Conservation (phyloP, 179 eudicot genomes). For the Actinidia arguta region DNA sequence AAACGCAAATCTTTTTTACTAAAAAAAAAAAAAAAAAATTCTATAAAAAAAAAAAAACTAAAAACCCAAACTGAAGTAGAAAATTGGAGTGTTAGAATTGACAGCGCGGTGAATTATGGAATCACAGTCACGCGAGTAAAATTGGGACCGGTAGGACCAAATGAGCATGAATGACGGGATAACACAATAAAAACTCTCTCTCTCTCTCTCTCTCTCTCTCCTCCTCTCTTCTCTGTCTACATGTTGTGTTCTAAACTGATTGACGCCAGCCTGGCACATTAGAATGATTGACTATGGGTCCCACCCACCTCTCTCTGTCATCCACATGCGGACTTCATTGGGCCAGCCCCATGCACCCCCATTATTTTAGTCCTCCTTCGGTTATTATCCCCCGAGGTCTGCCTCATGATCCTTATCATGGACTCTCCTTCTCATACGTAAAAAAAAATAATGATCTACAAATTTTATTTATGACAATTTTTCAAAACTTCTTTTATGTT, state of each 20-base stretch:
- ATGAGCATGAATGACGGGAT: not conserved
- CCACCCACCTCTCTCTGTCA: conserved; percentile 11
- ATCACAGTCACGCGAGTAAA: not conserved
- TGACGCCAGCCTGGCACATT: conserved; percentile 29
- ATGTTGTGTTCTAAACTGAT: not conserved
- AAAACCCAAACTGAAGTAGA: not conserved
- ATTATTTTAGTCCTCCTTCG: not conserved
- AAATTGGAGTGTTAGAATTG: not conserved
- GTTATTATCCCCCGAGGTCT: not conserved
- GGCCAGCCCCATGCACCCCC: too few relatives aligned
- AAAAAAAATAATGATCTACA: not conserved
- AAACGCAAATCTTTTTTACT: too few relatives aligned
- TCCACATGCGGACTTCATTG: conserved; percentile 3
- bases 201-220: not conserved
- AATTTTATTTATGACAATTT: not conserved
- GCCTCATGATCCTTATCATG: not conserved
- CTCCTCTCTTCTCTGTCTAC: not conserved
- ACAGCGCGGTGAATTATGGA: not conserved
- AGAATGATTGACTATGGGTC: conserved; percentile 26
- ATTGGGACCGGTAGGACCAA: conserved; percentile 10
- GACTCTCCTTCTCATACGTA: not conserved
- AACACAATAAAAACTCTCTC: not conserved
- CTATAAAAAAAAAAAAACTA: too few relatives aligned
- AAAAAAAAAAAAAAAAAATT: too few relatives aligned
- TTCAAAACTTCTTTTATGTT: not conserved